Evolutionary conservation across 441 rosid species (phyloP), one percentile per base, ranked within the genome.

Genomic region (Pelargonium australe): DNA sequence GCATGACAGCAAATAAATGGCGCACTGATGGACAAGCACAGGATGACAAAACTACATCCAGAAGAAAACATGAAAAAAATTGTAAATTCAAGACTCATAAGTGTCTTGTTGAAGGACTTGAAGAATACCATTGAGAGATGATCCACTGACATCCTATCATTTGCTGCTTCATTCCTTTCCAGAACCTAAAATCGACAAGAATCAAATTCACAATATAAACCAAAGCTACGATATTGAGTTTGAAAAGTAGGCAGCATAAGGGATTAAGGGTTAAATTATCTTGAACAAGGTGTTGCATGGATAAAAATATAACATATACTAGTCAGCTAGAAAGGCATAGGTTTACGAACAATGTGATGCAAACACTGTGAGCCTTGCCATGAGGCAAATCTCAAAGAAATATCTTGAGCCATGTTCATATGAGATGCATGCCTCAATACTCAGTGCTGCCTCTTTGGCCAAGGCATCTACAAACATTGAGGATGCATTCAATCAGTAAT

Each of bases 111-210:
- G 41, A 23, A 34, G 53, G 57, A 53, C 47, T 55, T 17, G 68
- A 64, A 55, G 25, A 63, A 53, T 82, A 92, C 99, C 92, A 62
- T 68, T 51, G 89, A 85, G 75, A 95, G 91, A 81, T 83, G 83
- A 76, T 92, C 88, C 37, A 80, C 76, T 43, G 90, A 81, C 65
- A 89, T 73, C 76, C 74, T 84, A 73, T 83, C 83, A 64, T 76
- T 78, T 0, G 74, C 47, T 1, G 69, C 73, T 71, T 81, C 84
- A 76, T 80, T 83, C 80, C 79, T 86, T 69, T 89, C 89, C 79
- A 95, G 81, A 72, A 90, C 88, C 99, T 95, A 78, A 23, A 80
- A 73, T 45, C 55, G 72, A 68, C 70, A 75, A 63, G 43, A 53
- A 71, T 31, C 31, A 67, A 8, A 41, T 62, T 63, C 28, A 68